Base-by-base conservation (phyloP, 495 filamentous ascomycete species). In the Sordaria brevicollis region DNA sequence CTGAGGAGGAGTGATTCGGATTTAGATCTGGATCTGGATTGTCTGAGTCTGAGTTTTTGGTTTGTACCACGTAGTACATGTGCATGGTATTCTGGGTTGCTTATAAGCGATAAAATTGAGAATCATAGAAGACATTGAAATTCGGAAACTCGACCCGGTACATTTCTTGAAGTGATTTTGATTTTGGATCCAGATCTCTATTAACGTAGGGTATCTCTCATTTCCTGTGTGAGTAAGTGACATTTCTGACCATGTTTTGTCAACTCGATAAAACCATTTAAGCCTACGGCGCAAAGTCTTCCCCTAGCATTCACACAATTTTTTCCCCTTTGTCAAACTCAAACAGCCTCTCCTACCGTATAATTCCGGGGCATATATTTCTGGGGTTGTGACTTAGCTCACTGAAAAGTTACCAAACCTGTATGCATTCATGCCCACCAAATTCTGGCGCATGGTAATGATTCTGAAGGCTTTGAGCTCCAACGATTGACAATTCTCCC, bases 1-100 rank as follows among this genome's bases (percentile, higher is more conserved):
- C 39, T 65, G 69, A 69, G 31, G 75, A 73, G 13, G 79, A 76
- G 11, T 62, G 49, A 62, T 57, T 29, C 5, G 11, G 21, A 29
- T 31, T 8, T 62, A 0, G 43, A 57, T 15, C 0, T 43, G 1
- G 17, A 43, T 43, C 0, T 31, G 49, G 13, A 25, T 57, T 57
- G 13, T 17, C 49, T 9, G 49, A 8, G 49, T 62, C 49, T 17
- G 29, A 15, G 25, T 31, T 62, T 8, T 31, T 29, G 11, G 6
- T 57, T 31, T 17, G 49, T 57, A 57, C 49, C 15, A 57, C 25
- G 13, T 57, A 29, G 49, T 57, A 57, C 25, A 31, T 25, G 19
- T 31, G 49, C 25, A 57, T 11, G 41, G 41, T 25, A 54, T 57
- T 57, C 21, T 57, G 25, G 49, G 13, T 31, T 31, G 49, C 10